phyloP scores from a whole-genome alignment of 192 early-diverging fungal genomes.

The Phlyctochytrium arcticum region DNA sequence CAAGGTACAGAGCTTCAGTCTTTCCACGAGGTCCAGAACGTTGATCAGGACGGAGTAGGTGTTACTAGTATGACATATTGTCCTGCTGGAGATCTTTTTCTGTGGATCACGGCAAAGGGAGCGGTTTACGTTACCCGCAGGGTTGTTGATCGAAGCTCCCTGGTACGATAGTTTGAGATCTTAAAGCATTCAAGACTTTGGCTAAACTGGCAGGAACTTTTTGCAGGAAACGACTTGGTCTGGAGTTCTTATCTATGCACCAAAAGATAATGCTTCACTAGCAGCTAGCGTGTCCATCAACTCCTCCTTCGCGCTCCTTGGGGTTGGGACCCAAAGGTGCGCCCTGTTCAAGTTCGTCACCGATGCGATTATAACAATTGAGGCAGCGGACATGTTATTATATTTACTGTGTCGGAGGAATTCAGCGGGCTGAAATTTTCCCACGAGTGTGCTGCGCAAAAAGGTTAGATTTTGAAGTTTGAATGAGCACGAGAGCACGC shows the following conservation, averaged over 20 bases:
- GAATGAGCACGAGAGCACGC: too few species aligned
- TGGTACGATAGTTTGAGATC: neutral
- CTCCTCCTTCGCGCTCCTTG: slow-evolving; percentile 62
- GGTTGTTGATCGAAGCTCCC: neutral
- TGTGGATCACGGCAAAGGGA: slow-evolving; percentile 58
- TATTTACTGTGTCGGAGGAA: slow-evolving; percentile 54
- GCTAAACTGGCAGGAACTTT: too few species aligned
- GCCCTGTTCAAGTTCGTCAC: neutral
- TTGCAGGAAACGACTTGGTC: slow-evolving; percentile 28
- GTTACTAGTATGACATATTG: too few species aligned
- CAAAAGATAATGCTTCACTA: neutral
- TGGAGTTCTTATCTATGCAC: slow-evolving; percentile 31
- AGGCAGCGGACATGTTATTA: slow-evolving; percentile 44
- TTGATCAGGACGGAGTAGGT: too few species aligned
- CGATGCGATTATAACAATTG: neutral
- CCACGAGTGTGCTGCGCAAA: slow-evolving; percentile 31
- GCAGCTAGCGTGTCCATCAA: slow-evolving; percentile 65
- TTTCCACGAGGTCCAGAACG: too few species aligned
- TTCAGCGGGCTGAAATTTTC: slow-evolving; percentile 39
- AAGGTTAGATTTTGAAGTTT: too few species aligned
- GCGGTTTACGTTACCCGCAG: slow-evolving; percentile 55
- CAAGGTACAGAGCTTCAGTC: too few species aligned
- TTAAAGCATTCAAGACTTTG: too few species aligned
- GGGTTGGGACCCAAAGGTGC: slow-evolving; percentile 50
- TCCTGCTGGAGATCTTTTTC: slow-evolving; percentile 49